Evolutionary conservation across 31 red algal species (phyloP).

Genomic region (Odonthalia washingtoniensis): DNA sequence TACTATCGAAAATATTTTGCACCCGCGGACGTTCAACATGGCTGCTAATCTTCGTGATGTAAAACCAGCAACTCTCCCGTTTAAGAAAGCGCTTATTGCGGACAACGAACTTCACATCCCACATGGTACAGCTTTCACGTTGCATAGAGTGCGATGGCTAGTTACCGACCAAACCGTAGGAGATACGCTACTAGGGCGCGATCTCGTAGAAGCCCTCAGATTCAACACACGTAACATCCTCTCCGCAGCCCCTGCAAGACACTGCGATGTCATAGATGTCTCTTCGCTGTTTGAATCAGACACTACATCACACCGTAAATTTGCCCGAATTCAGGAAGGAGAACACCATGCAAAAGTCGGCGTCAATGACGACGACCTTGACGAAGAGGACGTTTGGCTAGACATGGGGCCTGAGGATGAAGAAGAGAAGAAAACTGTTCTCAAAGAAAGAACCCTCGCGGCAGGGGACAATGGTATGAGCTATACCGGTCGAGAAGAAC

Average conservation of each 20-base stretch:
- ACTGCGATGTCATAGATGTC: slow-evolving; percentile 13
- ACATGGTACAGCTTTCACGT: not conserved
- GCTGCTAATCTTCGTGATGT: slow-evolving; percentile 22
- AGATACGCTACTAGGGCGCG: slow-evolving; percentile 4
- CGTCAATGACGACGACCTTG: slow-evolving; percentile 30
- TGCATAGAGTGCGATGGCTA: not conserved
- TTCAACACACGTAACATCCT: slow-evolving; percentile 12
- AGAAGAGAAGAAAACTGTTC: slow-evolving; percentile 20
- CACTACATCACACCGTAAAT: not conserved
- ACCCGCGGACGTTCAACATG: slow-evolving; percentile 25
- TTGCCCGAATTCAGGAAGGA: slow-evolving; percentile 24
- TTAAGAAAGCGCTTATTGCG: not conserved
- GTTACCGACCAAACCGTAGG: not conserved
- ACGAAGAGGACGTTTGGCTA: slow-evolving; percentile 45
- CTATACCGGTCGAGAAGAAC: not conserved
- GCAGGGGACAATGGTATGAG: slow-evolving; percentile 10
- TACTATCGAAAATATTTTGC: slow-evolving; percentile 1
- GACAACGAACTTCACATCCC: slow-evolving; percentile 5
- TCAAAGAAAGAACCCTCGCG: not conserved
- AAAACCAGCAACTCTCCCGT: not conserved
- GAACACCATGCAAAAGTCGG: slow-evolving; percentile 48
- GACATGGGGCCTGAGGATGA: slow-evolving; percentile 41
- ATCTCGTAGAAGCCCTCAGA: slow-evolving; percentile 33
- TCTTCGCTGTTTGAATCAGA: not conserved
- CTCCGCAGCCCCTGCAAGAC: slow-evolving; percentile 31